Conservation (phyloP, 2,329 filamentous ascomycete species). For the Aspergillus tanneri region DNA sequence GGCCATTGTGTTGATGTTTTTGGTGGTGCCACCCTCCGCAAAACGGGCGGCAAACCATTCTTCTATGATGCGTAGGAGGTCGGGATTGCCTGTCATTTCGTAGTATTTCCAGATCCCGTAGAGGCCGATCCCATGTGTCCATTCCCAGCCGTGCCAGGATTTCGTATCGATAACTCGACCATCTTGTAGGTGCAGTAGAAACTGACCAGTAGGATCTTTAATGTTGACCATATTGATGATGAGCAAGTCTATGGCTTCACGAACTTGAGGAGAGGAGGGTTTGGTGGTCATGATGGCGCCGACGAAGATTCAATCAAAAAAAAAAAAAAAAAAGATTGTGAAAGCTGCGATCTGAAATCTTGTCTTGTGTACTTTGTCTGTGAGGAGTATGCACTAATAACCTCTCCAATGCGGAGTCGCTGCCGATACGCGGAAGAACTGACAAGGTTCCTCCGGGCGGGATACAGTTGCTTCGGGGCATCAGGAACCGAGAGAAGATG, state of each 20-base stretch:
- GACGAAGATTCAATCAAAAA: neutral
- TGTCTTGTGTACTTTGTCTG: neutral
- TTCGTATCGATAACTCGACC: constrained; percentile 80
- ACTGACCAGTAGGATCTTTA: constrained; percentile 71
- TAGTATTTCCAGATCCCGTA: constrained; percentile 84
- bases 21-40: constrained; percentile 69
- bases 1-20: constrained; percentile 85
- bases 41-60: constrained; percentile 72
- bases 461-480: constrained; percentile 9
- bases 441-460: constrained; percentile 8
- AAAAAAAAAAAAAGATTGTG: neutral
- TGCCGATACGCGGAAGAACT: constrained; percentile 15
- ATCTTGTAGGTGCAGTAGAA: constrained; percentile 68
- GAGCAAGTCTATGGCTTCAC: constrained; percentile 61
- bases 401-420: constrained; percentile 1
- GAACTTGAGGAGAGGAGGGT: constrained; percentile 42
- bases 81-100: constrained; percentile 63
- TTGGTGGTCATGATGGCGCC: constrained; percentile 20
- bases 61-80: constrained; percentile 65
- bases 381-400: constrained; percentile 6
- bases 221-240: constrained; percentile 76
- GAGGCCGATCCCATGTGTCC: constrained; percentile 76
- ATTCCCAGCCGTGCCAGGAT: constrained; percentile 74
- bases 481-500: neutral
- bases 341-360: neutral